Percentiles rank a stretch among this genome's conserved stretches.
Evolutionary conservation across 306 rosid species (phyloP).

Genomic region (Carpinus fangiana): DNA sequence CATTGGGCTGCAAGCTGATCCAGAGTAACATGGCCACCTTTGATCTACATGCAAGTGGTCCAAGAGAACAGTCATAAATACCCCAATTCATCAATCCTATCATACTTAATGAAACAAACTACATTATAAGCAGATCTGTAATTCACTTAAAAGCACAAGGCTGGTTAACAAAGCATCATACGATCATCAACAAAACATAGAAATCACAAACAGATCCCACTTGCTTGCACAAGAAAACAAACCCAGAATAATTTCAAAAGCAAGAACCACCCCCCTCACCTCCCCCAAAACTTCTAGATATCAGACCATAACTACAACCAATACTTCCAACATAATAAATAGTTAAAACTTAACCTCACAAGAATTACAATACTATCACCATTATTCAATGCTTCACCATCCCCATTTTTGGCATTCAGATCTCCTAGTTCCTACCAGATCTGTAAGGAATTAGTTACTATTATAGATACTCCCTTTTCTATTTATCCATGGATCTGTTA

Average conservation of each 20-base stretch:
- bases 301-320: not conserved
- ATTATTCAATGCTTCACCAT: not conserved
- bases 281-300: no score
- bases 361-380: not conserved
- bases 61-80: slow-evolving; percentile 28
- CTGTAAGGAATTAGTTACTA: not conserved
- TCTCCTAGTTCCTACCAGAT: not conserved
- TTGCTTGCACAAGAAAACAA: not conserved
- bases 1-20: slow-evolving; percentile 73
- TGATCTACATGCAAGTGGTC: slow-evolving; percentile 58
- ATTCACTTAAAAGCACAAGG: not conserved
- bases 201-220: not conserved
- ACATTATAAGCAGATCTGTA: not conserved
- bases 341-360: not conserved
- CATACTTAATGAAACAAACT: slow-evolving; percentile 3
- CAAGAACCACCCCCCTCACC: no score
- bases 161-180: not conserved
- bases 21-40: slow-evolving; percentile 57
- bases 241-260: not conserved
- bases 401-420: not conserved
- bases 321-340: no score
- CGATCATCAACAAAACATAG: not conserved
- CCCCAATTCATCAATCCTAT: slow-evolving; percentile 2
- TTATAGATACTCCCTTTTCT: not conserved
- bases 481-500: not conserved